phyloP scores from a whole-genome alignment of 2,329 filamentous ascomycete species.

The Fusarium sp. region DNA sequence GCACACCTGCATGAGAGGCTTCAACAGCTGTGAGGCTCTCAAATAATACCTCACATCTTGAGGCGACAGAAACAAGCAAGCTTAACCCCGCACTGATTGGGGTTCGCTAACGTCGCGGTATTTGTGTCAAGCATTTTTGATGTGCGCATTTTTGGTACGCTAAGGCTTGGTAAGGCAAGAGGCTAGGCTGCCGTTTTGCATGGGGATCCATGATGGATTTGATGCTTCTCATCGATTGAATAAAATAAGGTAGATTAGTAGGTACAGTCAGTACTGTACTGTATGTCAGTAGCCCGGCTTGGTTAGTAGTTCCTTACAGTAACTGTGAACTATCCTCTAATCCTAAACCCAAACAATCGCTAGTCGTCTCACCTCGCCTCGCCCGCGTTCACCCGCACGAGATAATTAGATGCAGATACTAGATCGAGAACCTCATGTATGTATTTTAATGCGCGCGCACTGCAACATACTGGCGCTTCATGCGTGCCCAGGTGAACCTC shows the following conservation, averaged over 20 bases:
- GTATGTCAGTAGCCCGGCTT: background rate
- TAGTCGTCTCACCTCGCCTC: slow-evolving; percentile 11
- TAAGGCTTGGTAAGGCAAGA: slow-evolving; percentile 7
- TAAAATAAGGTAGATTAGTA: slow-evolving; percentile 1
- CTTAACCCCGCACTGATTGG: background rate
- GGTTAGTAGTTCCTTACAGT: background rate
- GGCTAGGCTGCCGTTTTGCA: slow-evolving; percentile 33
- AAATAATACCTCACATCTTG: slow-evolving; percentile 24
- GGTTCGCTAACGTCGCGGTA: slow-evolving; percentile 1
- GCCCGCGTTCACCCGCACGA: slow-evolving; percentile 43
- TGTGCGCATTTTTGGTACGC: slow-evolving; percentile 21
- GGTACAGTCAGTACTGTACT: background rate
- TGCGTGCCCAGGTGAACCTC: slow-evolving; percentile 31
- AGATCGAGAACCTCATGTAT: slow-evolving; percentile 11
- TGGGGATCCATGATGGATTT: slow-evolving; percentile 8
- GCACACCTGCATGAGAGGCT: slow-evolving; percentile 32
- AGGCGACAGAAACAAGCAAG: slow-evolving; percentile 27
- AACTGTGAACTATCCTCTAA: slow-evolving; percentile 7
- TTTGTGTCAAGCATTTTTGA: slow-evolving; percentile 26
- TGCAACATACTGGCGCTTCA: slow-evolving; percentile 25
- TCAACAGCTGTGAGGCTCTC: slow-evolving; percentile 18
- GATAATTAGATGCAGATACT: background rate
- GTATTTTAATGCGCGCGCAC: slow-evolving; percentile 22
- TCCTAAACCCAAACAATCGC: background rate
- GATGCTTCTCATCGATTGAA: slow-evolving; percentile 3